These are phyloP conservation scores for Phlegmacium glaucopus DNA, from an alignment of 768 basidiomycete genomes.

Conservation along the genomic window DNA sequence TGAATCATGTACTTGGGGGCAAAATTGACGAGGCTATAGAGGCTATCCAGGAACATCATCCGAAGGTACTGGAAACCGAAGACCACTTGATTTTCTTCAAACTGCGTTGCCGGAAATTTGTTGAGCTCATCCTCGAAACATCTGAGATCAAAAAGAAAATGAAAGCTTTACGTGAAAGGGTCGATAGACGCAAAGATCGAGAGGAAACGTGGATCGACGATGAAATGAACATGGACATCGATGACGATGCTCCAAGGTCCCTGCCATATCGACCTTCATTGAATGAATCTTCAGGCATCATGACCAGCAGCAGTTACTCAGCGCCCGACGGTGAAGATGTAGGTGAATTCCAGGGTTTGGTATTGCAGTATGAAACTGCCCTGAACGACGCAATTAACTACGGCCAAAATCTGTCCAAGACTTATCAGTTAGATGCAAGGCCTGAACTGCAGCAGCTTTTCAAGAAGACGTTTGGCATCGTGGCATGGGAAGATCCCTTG, in stretches of 20 bases:
- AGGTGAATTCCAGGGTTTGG: slow-evolving; percentile 14
- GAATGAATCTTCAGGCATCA: slow-evolving; percentile 1
- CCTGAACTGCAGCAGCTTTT: slow-evolving; percentile 64
- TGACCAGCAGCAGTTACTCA: not conserved
- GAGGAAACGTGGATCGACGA: slow-evolving; percentile 36
- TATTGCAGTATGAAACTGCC: slow-evolving; percentile 48
- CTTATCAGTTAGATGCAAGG: slow-evolving; percentile 62
- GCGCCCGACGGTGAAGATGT: not conserved
- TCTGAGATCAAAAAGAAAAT: slow-evolving; percentile 66
- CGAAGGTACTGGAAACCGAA: slow-evolving; percentile 62
- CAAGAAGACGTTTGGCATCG: slow-evolving; percentile 72
- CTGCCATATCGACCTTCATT: slow-evolving; percentile 14
- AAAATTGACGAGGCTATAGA: slow-evolving; percentile 68
- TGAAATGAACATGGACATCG: slow-evolving; percentile 63
- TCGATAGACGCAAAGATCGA: slow-evolving; percentile 4
- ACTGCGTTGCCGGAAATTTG: slow-evolving; percentile 79
- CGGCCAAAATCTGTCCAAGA: slow-evolving; percentile 65
- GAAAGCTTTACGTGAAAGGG: slow-evolving; percentile 33
- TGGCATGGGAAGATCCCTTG: slow-evolving; percentile 76
- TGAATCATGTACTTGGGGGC: slow-evolving; percentile 64
- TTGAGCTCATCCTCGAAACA: slow-evolving; percentile 75
- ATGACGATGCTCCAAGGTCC: slow-evolving; percentile 32
- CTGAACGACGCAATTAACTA: slow-evolving; percentile 68
- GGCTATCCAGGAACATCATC: slow-evolving; percentile 53
- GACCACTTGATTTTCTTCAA: slow-evolving; percentile 76